Evolutionary conservation across 345 rosid genomes (phyloP), one percentile per base, ranked within the genome.

Genomic region (Arabidopsis suecica): DNA sequence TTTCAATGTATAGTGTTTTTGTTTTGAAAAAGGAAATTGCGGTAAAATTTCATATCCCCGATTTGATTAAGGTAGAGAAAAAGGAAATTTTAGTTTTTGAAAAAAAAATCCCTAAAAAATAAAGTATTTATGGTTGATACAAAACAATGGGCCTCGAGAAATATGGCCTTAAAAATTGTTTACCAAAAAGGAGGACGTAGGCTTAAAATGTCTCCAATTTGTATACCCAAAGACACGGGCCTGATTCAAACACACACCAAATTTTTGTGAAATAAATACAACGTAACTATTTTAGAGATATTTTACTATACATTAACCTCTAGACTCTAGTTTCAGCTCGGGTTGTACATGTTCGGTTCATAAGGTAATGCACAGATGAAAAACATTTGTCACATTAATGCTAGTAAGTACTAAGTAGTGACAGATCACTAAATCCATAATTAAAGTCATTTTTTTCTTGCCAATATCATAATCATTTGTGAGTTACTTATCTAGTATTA

Each of bases 271-370:
- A 57, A 33, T 1, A 53, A 11, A 53, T 10, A 53, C 34, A 25
- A 53, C 33, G 9, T 51, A 5, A 22, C 34, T 10, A 53, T 22
- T 23, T 34, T 28, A 28, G 32, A 28, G 32, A 28, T 28, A 28
- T 3, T 28, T 28, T 28, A 28, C 32, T 28, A 28, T 28, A 16
- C 18, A 28, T 28, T 28, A 28, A 28, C 32, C 32, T 28, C 32
- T 28, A 28, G 32, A 28, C 32, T 28, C 32, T 28, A 28, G 32
- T 28, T 28, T 50, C 41, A 40, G 36, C 72, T 55, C 28, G 20
- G 2, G 49, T 41, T 40, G 34, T 28, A 72, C 51, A 50, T 38
- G 51, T 61, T 61, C 33, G 49, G 18, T 61, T 40, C n/a, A 9
- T 16, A 34, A 16, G 62, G 63, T 18, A 9, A 18, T 58, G 44